phyloP scores from a whole-genome alignment of 768 basidiomycete species.

The Tulasnella sp. region DNA sequence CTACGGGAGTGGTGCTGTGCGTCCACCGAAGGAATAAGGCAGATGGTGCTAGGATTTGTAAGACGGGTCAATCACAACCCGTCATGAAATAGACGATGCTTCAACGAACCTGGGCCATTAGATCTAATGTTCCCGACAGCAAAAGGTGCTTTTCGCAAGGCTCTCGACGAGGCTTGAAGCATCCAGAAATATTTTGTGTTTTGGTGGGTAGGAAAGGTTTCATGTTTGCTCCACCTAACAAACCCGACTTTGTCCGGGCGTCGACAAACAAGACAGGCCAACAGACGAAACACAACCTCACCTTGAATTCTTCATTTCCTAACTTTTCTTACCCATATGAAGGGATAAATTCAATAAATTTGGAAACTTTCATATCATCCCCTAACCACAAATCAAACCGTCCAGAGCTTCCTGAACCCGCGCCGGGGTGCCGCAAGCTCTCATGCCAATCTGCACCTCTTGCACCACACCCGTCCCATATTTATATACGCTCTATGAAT shows the following conservation, averaged over 20 bases:
- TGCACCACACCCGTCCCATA: constrained; percentile 62
- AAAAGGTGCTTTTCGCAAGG: background rate
- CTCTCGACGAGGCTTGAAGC: background rate
- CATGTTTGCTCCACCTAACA: background rate
- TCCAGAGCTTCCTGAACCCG: background rate
- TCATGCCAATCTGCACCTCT: constrained; percentile 76
- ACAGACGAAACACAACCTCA: background rate
- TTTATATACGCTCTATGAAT: constrained; percentile 79
- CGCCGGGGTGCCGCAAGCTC: background rate
- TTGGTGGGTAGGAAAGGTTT: no score
- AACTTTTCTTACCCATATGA: background rate
- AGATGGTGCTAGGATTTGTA: background rate
- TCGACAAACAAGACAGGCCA: background rate
- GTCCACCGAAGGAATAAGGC: background rate
- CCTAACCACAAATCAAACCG: background rate
- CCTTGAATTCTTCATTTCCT: background rate
- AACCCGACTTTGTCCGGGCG: background rate
- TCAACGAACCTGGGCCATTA: background rate
- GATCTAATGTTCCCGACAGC: background rate
- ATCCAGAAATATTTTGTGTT: background rate
- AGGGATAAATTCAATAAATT: no score
- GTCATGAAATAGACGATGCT: background rate
- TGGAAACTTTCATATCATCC: no score
- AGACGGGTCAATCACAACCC: background rate
- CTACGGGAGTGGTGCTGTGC: constrained; percentile 9